Evolutionary conservation across 1,139 yeast genomes (phyloP).

Genomic region (Chernovozyma aurita): DNA sequence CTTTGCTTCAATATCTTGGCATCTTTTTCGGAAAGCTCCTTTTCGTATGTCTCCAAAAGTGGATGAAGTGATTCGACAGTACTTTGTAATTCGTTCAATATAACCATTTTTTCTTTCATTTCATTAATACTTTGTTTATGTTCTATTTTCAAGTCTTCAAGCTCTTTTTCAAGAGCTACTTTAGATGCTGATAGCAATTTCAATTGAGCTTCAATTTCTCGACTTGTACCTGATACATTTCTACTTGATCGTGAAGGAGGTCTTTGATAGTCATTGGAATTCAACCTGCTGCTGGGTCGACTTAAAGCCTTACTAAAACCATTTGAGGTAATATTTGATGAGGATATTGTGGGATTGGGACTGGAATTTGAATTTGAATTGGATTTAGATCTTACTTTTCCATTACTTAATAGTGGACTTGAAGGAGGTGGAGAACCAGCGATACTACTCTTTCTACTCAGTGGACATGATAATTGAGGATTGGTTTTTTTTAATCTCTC

Average conservation of each 20-base stretch:
- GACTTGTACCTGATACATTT: background rate
- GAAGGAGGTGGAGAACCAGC: background rate
- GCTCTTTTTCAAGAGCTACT: slow-evolving; percentile 9
- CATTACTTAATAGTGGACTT: background rate
- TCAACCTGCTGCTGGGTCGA: slow-evolving; percentile 4
- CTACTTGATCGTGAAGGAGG: background rate
- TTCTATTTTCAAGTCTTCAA: slow-evolving; percentile 13
- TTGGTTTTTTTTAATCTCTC: slow-evolving; percentile 50
- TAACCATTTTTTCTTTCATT: slow-evolving; percentile 30
- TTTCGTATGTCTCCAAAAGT: slow-evolving; percentile 41
- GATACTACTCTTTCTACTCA: slow-evolving; percentile 4
- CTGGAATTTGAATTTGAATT: background rate
- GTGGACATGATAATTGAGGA: slow-evolving; percentile 17
- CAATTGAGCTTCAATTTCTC: slow-evolving; percentile 3
- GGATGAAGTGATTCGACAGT: slow-evolving; percentile 47
- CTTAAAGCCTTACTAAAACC: background rate
- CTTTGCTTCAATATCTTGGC: slow-evolving; percentile 39
- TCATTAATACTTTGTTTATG: slow-evolving; percentile 23
- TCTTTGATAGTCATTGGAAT: background rate
- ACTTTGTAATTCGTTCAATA: slow-evolving; percentile 36
- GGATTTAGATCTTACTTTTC: background rate
- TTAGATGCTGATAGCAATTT: slow-evolving; percentile 3
- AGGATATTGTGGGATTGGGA: background rate
- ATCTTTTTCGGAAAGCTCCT: slow-evolving; percentile 39
- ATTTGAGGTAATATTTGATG: background rate